Evolutionary conservation across 352 stramenopile species (phyloP).

Genomic region (Pythium angustatum): DNA sequence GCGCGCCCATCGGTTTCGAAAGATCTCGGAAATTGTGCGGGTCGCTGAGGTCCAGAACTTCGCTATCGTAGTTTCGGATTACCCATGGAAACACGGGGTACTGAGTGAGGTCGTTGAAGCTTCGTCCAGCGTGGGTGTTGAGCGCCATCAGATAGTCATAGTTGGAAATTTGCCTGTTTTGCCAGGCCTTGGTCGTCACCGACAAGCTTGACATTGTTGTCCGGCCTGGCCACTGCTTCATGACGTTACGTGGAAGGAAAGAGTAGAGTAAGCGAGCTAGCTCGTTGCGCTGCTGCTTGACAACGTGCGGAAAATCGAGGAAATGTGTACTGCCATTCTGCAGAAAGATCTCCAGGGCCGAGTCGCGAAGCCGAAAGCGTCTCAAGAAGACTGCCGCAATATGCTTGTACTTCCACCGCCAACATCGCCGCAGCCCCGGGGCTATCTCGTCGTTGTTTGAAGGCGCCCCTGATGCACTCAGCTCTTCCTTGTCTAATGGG

Average conservation of each 20-base stretch:
- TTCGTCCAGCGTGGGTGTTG: conserved; percentile 89
- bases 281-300: conserved; percentile 79
- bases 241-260: conserved; percentile 62
- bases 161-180: conserved; percentile 78
- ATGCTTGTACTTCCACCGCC: conserved; percentile 81
- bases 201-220: conserved; percentile 45
- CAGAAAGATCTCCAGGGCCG: conserved; percentile 81
- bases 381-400: conserved; percentile 77
- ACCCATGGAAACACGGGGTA: conserved; percentile 97
- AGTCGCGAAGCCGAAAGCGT: conserved; percentile 81
- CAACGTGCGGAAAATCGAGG: conserved; percentile 72
- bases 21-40: conserved; percentile 95
- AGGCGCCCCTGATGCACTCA: conserved; percentile 3
- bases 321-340: conserved; percentile 80
- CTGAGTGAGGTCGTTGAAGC: conserved; percentile 93
- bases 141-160: conserved; percentile 98
- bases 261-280: conserved; percentile 71
- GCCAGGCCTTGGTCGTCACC: conserved; percentile 75
- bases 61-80: conserved; percentile 73
- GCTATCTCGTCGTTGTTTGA: conserved; percentile 50
- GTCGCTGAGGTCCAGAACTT: conserved; percentile 81
- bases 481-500: conserved; percentile 26
- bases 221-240: conserved; percentile 79
- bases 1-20: conserved; percentile 96
- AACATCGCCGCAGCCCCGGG: conserved; percentile 68